Evolutionary conservation across 2,329 filamentous ascomycete species (phyloP).

Genomic region (Pleoardoris graminearum): DNA sequence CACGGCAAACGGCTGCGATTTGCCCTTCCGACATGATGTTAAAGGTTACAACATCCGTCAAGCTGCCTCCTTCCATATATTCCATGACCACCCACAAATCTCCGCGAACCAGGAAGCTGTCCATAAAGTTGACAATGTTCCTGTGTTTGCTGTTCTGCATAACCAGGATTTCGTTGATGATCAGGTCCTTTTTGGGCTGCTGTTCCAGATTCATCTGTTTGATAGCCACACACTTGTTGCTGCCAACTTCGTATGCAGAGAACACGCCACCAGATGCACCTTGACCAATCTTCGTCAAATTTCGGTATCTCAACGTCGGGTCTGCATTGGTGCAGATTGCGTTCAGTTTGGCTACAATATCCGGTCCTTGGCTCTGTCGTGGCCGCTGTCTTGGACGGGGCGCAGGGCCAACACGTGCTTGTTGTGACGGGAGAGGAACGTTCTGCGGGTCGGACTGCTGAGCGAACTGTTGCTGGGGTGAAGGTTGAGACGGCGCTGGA

Average conservation of each 20-base stretch:
- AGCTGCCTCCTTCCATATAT: conserved; percentile 97
- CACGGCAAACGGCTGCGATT: conserved; percentile 92
- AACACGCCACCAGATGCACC: conserved; percentile 95
- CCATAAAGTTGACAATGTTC: conserved; percentile 99
- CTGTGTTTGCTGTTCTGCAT: conserved; percentile 99
- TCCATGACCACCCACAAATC: conserved; percentile 99
- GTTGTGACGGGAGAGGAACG: conserved; percentile 52
- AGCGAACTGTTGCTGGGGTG: conserved; percentile 56
- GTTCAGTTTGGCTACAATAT: conserved; percentile 81
- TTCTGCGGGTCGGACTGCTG: conserved; percentile 48
- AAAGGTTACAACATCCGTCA: conserved; percentile 98
- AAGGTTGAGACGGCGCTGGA: conserved; percentile 50
- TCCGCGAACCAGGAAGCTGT: conserved; percentile 86
- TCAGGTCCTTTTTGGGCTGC: conserved; percentile 97
- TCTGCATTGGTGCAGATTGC: conserved; percentile 90
- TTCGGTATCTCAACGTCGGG: conserved; percentile 82
- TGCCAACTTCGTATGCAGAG: conserved; percentile 82
- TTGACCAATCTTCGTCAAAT: conserved; percentile 93
- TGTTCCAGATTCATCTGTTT: conserved; percentile 99
- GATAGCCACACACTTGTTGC: conserved; percentile 90
- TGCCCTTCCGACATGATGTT: conserved; percentile 99
- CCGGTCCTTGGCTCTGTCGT: conserved; percentile 77
- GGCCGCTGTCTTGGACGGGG: conserved; percentile 75
- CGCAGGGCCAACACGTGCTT: conserved; percentile 57
- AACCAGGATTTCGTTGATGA: conserved; percentile 98